Evolutionary conservation across 306 rosid species (phyloP).

Genomic region (Psophocarpus tetragonolobus): DNA sequence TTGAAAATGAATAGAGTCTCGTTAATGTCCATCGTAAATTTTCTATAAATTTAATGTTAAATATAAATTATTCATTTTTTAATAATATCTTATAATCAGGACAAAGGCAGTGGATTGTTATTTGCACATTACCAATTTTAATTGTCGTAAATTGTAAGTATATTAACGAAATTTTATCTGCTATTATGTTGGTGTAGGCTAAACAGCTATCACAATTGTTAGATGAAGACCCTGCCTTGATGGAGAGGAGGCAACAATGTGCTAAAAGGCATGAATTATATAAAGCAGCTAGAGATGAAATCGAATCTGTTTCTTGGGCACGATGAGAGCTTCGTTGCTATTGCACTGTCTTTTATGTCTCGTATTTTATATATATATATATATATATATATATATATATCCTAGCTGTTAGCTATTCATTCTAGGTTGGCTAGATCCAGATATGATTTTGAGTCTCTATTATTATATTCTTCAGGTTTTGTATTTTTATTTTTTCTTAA

Average conservation of each 20-base stretch:
- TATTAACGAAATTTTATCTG: neutral
- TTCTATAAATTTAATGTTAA: too few species aligned
- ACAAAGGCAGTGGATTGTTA: too few species aligned
- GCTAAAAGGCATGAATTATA: constrained; percentile 86
- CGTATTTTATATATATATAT: neutral
- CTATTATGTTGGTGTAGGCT: constrained; percentile 46
- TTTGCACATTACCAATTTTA: neutral
- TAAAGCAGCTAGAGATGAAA: constrained; percentile 94
- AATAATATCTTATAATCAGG: too few species aligned
- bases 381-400: too few species aligned
- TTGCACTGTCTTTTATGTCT: neutral
- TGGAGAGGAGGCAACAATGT: constrained; percentile 91
- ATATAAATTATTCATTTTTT: too few species aligned
- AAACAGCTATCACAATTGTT: constrained; percentile 71
- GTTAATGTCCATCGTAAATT: too few species aligned
- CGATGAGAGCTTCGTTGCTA: constrained; percentile 52
- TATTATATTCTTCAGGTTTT: neutral
- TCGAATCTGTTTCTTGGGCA: constrained; percentile 87
- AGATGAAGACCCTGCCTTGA: constrained; percentile 92
- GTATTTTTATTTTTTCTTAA: neutral
- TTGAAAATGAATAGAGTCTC: too few species aligned
- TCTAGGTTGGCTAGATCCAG: neutral
- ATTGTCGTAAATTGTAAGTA: neutral
- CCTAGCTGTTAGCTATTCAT: constrained; percentile 28
- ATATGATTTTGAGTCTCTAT: constrained; percentile 11